Percentiles rank a stretch among this genome's conserved stretches.
These are phyloP conservation scores for Agastache rugosa DNA, from an alignment of 257 asterid genomes.

Conservation along the genomic window DNA sequence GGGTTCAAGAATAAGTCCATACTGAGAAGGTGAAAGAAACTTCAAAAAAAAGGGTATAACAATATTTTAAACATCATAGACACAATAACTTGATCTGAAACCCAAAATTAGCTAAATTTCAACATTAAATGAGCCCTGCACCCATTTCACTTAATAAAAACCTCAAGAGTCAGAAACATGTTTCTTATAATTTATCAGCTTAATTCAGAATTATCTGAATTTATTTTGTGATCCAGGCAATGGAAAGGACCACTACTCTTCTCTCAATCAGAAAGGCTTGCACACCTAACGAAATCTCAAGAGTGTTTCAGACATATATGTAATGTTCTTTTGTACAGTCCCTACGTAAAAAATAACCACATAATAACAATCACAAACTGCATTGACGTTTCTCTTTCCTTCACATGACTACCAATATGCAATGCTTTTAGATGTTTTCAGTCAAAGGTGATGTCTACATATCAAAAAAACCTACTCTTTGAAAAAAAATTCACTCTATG, in stretches of 20 bases:
- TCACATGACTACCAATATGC: neutral
- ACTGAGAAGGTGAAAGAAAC: neutral
- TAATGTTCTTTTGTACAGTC: no score
- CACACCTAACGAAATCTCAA: neutral
- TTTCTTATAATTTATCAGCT: neutral
- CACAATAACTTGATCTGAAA: neutral
- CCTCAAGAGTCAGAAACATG: neutral
- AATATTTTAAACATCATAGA: slow-evolving; percentile 14
- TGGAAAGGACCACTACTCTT: neutral
- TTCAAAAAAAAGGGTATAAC: neutral
- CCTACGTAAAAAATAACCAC: no score
- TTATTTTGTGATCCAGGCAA: neutral
- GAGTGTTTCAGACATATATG: no score
- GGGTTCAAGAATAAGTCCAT: slow-evolving; percentile 8
- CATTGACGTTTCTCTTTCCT: neutral
- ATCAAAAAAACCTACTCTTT: neutral
- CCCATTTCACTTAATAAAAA: neutral
- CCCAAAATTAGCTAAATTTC: neutral
- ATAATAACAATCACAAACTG: neutral
- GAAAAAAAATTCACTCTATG: neutral
- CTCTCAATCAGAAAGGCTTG: neutral
- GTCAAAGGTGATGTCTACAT: neutral
- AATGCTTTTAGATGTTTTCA: slow-evolving; percentile 6
- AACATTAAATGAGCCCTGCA: slow-evolving; percentile 8
- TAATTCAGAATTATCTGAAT: slow-evolving; percentile 6